phyloP scores from a whole-genome alignment of 352 stramenopile species.

The Globisporangium megalacanthum region DNA sequence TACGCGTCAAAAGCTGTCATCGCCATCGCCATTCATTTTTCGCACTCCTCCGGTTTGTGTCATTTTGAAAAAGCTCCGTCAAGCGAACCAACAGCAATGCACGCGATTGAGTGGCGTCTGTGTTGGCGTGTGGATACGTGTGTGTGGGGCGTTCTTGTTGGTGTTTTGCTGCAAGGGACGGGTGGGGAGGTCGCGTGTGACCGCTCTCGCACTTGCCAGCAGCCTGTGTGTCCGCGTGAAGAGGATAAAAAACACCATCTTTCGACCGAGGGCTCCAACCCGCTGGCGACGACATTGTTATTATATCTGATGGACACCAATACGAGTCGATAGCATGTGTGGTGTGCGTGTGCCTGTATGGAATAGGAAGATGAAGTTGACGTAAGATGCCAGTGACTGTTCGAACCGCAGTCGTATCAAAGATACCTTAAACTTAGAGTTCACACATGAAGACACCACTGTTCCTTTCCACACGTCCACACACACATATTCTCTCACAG shows the following conservation, averaged over 20 bases:
- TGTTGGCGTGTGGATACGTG: not conserved
- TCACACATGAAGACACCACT: too few species aligned
- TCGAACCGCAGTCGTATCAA: too few species aligned
- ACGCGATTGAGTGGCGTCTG: not conserved
- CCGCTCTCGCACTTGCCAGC: not conserved
- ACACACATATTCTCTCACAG: not conserved
- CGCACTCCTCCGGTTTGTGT: too few species aligned
- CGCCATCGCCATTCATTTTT: too few species aligned
- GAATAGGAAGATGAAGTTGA: too few species aligned
- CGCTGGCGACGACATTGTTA: conserved; percentile 26
- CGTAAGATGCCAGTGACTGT: too few species aligned
- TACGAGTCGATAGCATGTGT: not conserved
- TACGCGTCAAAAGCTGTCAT: too few species aligned
- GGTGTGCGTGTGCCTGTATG: not conserved
- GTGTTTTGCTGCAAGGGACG: not conserved
- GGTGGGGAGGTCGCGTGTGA: too few species aligned
- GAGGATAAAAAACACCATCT: conserved; percentile 39
- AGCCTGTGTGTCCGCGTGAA: conserved; percentile 18
- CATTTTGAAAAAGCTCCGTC: too few species aligned
- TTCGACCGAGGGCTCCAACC: conserved; percentile 38
- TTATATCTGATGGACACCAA: conserved; percentile 28
- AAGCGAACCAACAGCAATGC: too few species aligned
- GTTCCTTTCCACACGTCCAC: not conserved
- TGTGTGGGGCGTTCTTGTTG: not conserved
- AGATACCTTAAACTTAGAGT: too few species aligned